Base-by-base conservation (phyloP, 1,284 basidiomycete genomes). In the Bondarzewia mesenterica region DNA sequence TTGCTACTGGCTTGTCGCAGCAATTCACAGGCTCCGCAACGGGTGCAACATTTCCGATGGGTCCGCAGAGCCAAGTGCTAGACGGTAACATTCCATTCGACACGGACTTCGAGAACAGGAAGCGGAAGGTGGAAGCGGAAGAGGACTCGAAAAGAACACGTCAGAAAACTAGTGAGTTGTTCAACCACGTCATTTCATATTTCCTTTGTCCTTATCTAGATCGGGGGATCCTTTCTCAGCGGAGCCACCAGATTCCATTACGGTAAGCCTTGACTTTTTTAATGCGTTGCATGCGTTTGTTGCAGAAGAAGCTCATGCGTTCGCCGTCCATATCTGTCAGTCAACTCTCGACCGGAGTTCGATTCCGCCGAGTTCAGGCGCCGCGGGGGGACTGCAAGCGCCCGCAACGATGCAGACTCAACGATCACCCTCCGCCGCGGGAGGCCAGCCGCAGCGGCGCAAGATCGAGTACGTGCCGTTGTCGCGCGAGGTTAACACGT, bases 381-480 rank as follows among this genome's bases (percentile, higher is more conserved):
- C 36, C 10, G 48, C 43, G 18, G 47, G 47, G 22, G n/a, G n/a
- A n/a, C 10, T 38, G 43, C 38, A 49, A 45, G 23, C 22, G 46
- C 4, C 21, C 10, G 32, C 37, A 47, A 15, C 25, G 42, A 20
- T 5, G 21, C 20, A 2, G 47, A 37, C 41, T 18, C 42, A 23
- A 50, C 10, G 39, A 53, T 41, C 49, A 42, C 32, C 46, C 38
- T 18, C 49, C 57, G 48, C 41, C 57, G 49, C 6, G 54, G 50
- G 52, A 7, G 26, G 66, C 58, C 51, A 50, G 27, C 65, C 70
- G 6, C 64, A 79, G 32, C 80, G 91, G 51, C 85, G 89, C 58
- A 90, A 87, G 67, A 89, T 98, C 57, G 89, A 93, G 69, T 99
- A 98, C 62, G 72, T 88, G 22, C 95, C 95, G 0, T 70, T 91